Evolutionary conservation across 148 eudicot genomes (phyloP).

Genomic region (Limonium bicolor): DNA sequence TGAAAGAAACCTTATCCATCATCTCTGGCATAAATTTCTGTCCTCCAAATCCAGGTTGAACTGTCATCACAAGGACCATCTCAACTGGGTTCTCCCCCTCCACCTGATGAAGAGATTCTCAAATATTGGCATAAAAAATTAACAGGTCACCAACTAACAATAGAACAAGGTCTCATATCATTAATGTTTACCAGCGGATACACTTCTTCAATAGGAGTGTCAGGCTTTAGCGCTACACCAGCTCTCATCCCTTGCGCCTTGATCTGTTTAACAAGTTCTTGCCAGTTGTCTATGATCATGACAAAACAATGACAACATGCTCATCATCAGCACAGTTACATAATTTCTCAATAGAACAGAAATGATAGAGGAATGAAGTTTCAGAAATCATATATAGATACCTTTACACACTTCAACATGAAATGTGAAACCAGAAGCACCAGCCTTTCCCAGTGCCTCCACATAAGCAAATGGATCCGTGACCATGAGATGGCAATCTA

Average conservation of each 20-base stretch:
- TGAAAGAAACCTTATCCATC: slow-evolving; percentile 75
- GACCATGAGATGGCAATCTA: slow-evolving; percentile 99
- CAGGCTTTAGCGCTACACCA: slow-evolving; percentile 86
- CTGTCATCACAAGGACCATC: slow-evolving; percentile 96
- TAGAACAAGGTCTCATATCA: too few species aligned
- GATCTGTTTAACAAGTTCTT: slow-evolving; percentile 59
- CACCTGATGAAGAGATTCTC: slow-evolving; percentile 20
- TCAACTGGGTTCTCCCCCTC: slow-evolving; percentile 79
- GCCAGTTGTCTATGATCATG: slow-evolving; percentile 62
- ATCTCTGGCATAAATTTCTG: slow-evolving; percentile 96
- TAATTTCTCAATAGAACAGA: too few species aligned
- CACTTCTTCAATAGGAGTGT: slow-evolving; percentile 82
- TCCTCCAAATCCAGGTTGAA: slow-evolving; percentile 98
- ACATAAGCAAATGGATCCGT: slow-evolving; percentile 90
- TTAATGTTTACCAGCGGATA: slow-evolving; percentile 62
- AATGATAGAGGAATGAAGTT: neutral
- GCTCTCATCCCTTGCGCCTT: slow-evolving; percentile 81
- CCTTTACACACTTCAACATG: slow-evolving; percentile 89
- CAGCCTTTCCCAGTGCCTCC: slow-evolving; percentile 89
- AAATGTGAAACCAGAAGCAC: slow-evolving; percentile 98
- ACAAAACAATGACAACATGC: neutral
- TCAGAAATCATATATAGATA: too few species aligned
- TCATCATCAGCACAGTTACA: neutral
- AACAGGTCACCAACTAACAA: neutral
- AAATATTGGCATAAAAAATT: neutral